phyloP scores from a whole-genome alignment of 257 asterid species.

The Solanum chilense region DNA sequence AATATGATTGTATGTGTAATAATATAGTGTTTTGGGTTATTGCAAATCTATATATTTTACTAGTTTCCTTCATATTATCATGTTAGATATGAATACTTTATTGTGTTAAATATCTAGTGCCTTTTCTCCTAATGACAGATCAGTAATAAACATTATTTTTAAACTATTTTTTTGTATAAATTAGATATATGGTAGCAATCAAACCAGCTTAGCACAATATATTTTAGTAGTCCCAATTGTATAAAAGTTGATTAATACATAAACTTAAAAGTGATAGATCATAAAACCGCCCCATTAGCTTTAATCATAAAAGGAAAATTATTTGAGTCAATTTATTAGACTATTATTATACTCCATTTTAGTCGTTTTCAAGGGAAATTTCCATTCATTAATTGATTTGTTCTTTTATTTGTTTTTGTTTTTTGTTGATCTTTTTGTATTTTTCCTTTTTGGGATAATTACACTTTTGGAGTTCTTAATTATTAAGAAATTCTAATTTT shows the following conservation, averaged over 20 bases:
- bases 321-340: background rate
- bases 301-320: background rate
- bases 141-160: no score
- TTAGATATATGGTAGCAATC: background rate
- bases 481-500: background rate
- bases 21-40: no score
- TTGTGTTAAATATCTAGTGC: background rate
- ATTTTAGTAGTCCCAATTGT: background rate
- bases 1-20: no score
- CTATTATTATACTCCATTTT: background rate
- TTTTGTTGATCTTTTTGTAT: background rate
- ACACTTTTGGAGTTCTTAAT: background rate
- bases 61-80: background rate
- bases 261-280: background rate
- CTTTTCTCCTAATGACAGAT: background rate
- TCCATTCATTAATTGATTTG: background rate
- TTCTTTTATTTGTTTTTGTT: no score
- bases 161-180: no score
- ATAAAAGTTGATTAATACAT: background rate
- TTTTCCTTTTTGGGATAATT: background rate
- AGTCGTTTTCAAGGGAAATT: background rate
- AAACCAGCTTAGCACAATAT: background rate
- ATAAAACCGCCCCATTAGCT: background rate
- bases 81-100: background rate
- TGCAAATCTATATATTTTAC: background rate